Evolutionary conservation across 2,329 filamentous ascomycete genomes (phyloP).

Genomic region (Epichloe gansuensis): DNA sequence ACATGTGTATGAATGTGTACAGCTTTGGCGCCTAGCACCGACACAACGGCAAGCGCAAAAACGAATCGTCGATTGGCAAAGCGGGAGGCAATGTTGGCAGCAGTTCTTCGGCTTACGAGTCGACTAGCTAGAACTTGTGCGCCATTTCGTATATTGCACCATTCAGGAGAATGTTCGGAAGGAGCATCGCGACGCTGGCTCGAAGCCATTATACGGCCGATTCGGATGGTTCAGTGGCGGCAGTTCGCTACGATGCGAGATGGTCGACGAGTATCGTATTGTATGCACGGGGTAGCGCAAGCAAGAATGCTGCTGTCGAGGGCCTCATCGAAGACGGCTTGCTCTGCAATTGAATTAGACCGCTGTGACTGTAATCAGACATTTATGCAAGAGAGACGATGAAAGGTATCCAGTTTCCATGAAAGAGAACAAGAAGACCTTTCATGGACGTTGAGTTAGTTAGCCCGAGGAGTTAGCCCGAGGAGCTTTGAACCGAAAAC

Average conservation of each 20-base stretch:
- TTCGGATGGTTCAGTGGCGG: neutral
- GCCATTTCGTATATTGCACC: neutral
- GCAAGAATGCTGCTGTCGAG: neutral
- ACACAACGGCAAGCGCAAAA: conserved; percentile 16
- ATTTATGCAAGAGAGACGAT: neutral
- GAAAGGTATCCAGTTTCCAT: neutral
- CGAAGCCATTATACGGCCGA: neutral
- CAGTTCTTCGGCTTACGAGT: neutral
- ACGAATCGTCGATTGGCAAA: conserved; percentile 17
- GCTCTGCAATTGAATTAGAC: neutral
- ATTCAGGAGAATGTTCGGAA: neutral
- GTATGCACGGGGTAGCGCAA: neutral
- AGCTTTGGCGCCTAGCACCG: conserved; percentile 16
- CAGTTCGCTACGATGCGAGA: neutral
- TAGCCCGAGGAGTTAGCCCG: too few relatives aligned
- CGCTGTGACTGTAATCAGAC: neutral
- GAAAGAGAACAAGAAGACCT: neutral
- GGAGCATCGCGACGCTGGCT: neutral
- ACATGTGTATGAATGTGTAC: conserved; percentile 18
- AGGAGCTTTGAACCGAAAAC: too few relatives aligned
- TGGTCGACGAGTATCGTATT: neutral
- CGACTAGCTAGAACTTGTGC: neutral
- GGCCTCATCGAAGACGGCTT: too few relatives aligned
- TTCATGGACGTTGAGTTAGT: too few relatives aligned
- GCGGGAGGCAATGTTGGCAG: conserved; percentile 4